These are phyloP conservation scores for Chlorencoelia australis DNA, from an alignment of 2,329 filamentous ascomycete genomes.

Conservation along the genomic window DNA sequence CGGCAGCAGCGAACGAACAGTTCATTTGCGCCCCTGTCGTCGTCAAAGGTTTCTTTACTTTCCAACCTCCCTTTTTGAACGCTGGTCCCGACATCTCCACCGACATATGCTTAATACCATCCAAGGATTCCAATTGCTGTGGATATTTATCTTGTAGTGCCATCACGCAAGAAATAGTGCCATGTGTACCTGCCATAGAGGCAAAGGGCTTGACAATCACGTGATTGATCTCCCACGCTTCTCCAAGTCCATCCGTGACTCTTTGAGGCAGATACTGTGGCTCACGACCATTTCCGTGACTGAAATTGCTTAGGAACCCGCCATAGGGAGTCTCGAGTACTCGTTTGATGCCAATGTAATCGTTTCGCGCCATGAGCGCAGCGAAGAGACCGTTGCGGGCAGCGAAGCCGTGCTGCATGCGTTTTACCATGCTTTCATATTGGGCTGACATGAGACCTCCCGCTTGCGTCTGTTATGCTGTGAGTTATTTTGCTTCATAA, in stretches of 20 bases:
- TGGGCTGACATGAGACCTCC: constrained; percentile 19
- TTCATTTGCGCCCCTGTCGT: constrained; percentile 33
- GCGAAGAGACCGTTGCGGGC: constrained; percentile 34
- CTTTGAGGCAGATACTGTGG: constrained; percentile 24
- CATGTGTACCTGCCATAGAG: constrained; percentile 29
- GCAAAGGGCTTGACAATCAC: constrained; percentile 32
- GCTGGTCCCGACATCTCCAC: constrained; percentile 25
- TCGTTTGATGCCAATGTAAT: constrained; percentile 34
- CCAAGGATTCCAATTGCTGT: constrained; percentile 20
- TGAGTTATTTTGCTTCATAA: too few species aligned
- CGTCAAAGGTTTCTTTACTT: constrained; percentile 26
- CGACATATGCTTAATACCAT: constrained; percentile 22
- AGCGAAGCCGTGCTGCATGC: constrained; percentile 37
- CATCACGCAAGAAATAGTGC: constrained; percentile 28
- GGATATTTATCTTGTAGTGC: constrained; percentile 26
- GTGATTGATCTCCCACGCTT: constrained; percentile 28
- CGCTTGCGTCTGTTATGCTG: too few species aligned
- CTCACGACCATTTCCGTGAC: constrained; percentile 22
- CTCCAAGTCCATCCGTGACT: constrained; percentile 27
- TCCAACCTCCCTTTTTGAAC: constrained; percentile 31
- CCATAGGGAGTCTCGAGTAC: constrained; percentile 34
- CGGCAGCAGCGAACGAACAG: constrained; percentile 28
- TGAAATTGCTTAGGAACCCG: constrained; percentile 33
- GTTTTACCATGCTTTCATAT: constrained; percentile 34
- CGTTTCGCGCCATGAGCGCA: constrained; percentile 29